Evolutionary conservation across 192 early-diverging fungal species (phyloP).

Genomic region (Thamnidium elegans): DNA sequence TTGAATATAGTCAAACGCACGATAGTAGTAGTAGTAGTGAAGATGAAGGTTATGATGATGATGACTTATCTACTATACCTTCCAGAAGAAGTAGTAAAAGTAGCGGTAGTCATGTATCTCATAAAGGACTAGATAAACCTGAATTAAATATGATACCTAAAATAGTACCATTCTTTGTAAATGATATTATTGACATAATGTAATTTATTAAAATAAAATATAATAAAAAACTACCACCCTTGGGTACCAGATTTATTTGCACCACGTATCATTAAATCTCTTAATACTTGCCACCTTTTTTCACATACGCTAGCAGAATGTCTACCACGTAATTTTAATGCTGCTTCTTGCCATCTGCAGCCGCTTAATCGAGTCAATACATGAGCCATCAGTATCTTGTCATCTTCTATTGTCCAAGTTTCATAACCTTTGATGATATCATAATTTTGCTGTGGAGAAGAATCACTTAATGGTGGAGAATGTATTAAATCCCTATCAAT

Average conservation of each 20-base stretch:
- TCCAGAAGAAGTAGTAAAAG: constrained; percentile 7
- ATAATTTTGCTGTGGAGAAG: background rate
- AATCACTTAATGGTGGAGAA: constrained; percentile 9
- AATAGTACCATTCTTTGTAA: constrained; percentile 12
- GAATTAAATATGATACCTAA: constrained; percentile 7
- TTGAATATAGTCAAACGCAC: background rate
- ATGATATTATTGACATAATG: background rate
- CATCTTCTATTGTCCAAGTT: constrained; percentile 10
- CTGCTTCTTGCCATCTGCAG: constrained; percentile 10
- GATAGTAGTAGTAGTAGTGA: background rate
- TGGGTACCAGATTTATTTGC: constrained; percentile 3
- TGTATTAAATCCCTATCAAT: background rate
- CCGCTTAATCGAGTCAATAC: constrained; percentile 9
- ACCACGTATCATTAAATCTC: constrained; percentile 17
- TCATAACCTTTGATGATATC: background rate
- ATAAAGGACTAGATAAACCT: constrained; percentile 7
- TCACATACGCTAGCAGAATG: constrained; percentile 7
- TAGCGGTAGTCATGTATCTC: constrained; percentile 7
- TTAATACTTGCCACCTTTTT: constrained; percentile 4
- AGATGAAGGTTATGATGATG: background rate
- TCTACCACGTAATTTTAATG: constrained; percentile 1
- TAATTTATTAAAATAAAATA: background rate
- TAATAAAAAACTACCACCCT: background rate
- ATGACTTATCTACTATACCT: background rate
- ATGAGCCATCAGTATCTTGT: constrained; percentile 14